Evolutionary conservation across 1,284 basidiomycete species (phyloP).

Genomic region (Grifola frondosa): DNA sequence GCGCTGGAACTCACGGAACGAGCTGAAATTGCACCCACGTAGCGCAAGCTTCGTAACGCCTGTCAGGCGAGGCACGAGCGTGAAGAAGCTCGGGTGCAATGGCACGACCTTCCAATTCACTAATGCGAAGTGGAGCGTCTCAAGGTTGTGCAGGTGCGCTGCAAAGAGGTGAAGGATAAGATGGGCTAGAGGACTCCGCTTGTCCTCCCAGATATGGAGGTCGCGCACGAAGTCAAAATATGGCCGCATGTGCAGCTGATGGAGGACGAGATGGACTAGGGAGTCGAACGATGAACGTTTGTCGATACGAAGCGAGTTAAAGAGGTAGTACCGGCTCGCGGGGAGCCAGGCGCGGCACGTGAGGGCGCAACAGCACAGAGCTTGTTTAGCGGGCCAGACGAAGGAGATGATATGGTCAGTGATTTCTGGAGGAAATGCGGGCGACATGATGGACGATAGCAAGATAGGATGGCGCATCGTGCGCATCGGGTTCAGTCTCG

Average conservation of each 20-base stretch:
- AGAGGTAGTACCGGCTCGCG: not conserved
- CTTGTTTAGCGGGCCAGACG: not conserved
- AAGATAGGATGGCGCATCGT: too few species aligned
- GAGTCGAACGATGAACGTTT: not conserved
- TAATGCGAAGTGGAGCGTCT: not conserved
- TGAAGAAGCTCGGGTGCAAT: not conserved
- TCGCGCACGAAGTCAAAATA: not conserved
- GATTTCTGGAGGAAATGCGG: slow-evolving; percentile 1
- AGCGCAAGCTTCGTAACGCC: not conserved
- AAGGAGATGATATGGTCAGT: not conserved
- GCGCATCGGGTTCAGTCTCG: too few species aligned
- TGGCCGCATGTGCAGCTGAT: not conserved
- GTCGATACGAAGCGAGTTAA: not conserved
- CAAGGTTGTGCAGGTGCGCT: not conserved
- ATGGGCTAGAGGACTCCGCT: not conserved
- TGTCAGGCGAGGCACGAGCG: not conserved
- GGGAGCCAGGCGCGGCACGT: not conserved
- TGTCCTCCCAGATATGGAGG: not conserved
- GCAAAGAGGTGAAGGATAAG: not conserved
- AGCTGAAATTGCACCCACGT: not conserved
- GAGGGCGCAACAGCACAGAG: not conserved
- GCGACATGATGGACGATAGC: too few species aligned
- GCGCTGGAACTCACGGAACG: not conserved
- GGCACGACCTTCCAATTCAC: not conserved
- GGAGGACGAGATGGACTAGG: not conserved